phyloP scores from a whole-genome alignment of 2,329 filamentous ascomycete species.

The Lizonia empirigonia region DNA sequence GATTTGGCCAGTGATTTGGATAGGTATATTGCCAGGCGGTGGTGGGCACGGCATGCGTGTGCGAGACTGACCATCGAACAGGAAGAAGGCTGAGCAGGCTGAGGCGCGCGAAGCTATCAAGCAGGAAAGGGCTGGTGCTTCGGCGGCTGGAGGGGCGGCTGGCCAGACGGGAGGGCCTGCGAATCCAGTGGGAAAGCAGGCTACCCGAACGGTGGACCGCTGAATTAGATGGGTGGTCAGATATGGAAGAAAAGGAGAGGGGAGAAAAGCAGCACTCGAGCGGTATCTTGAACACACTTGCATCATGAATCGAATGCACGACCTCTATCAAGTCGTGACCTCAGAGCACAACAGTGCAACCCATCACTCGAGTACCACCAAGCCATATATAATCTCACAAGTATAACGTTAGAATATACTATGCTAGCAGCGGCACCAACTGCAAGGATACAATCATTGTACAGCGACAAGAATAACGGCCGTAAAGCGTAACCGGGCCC shows the following conservation, averaged over 20 bases:
- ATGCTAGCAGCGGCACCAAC: background rate
- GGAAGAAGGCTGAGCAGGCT: slow-evolving; percentile 58
- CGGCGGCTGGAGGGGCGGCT: slow-evolving; percentile 50
- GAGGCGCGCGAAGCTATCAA: slow-evolving; percentile 50
- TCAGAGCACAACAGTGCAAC: background rate
- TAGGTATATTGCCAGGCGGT: slow-evolving; percentile 28
- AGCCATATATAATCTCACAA: background rate
- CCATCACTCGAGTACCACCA: background rate
- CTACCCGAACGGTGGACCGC: slow-evolving; percentile 28
- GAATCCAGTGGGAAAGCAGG: slow-evolving; percentile 35
- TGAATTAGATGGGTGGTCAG: slow-evolving; percentile 5
- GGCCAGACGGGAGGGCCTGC: slow-evolving; percentile 56
- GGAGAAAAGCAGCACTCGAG: too few relatives aligned
- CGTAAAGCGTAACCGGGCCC: background rate
- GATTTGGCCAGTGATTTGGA: slow-evolving; percentile 55
- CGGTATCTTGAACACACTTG: too few relatives aligned
- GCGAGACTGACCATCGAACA: slow-evolving; percentile 22
- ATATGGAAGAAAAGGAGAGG: too few relatives aligned
- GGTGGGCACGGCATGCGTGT: background rate
- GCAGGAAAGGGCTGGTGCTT: slow-evolving; percentile 44
- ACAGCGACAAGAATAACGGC: background rate
- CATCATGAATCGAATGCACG: too few relatives aligned
- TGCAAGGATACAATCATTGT: background rate
- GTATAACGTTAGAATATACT: background rate
- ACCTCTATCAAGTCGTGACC: too few relatives aligned